These are phyloP conservation scores for Hibiscus trionum DNA, from an alignment of 345 rosid species.

Conservation along the genomic window DNA sequence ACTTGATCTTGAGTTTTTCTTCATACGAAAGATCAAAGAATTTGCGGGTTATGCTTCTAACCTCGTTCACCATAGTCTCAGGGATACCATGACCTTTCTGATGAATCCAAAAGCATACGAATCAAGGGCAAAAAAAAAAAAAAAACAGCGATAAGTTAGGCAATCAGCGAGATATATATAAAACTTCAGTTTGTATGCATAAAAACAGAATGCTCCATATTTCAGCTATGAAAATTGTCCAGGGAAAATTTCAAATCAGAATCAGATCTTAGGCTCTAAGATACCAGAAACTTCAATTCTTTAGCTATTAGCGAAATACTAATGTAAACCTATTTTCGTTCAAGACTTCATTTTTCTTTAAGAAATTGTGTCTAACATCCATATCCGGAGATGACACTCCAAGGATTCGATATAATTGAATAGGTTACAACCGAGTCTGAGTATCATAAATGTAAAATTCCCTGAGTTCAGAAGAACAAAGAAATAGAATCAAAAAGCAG, in stretches of 20 bases:
- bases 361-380: background rate
- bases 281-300: background rate
- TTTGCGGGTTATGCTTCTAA: conserved; percentile 24
- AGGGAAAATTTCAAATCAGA: no score
- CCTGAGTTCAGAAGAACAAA: background rate
- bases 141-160: background rate
- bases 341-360: background rate
- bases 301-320: background rate
- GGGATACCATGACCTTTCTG: conserved; percentile 64
- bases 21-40: conserved; percentile 52
- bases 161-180: background rate
- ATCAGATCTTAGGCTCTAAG: background rate
- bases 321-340: background rate
- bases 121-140: background rate
- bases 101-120: conserved; percentile 9
- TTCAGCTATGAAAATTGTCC: background rate
- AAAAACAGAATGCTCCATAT: background rate
- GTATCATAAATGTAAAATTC: background rate
- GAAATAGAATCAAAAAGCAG: background rate
- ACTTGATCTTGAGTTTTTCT: conserved; percentile 55
- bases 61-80: conserved; percentile 40
- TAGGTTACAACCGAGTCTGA: background rate
- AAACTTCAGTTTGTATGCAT: background rate
- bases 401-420: background rate
- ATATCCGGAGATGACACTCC: background rate